Percentiles rank a stretch among this genome's conserved stretches.
These are phyloP conservation scores for Phytopythium cucurbitacearum DNA, from an alignment of 352 stramenopile genomes.

Conservation along the genomic window DNA sequence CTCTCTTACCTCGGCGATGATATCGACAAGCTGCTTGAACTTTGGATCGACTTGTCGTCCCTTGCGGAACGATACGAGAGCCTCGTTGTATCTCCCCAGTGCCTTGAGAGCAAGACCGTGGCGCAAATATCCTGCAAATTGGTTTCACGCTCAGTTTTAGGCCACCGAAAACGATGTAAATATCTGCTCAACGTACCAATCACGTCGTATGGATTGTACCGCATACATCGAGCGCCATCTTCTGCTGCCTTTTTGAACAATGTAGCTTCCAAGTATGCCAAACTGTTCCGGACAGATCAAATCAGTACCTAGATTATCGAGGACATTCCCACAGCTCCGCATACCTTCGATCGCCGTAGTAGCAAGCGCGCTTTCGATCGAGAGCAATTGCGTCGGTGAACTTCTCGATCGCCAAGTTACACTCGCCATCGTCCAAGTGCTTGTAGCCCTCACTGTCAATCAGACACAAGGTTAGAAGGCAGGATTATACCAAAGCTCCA, in stretches of 20 bases:
- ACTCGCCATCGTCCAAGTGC: conserved; percentile 89
- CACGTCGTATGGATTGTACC: conserved; percentile 92
- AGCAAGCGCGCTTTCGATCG: conserved; percentile 85
- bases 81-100: conserved; percentile 71
- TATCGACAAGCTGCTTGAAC: conserved; percentile 53
- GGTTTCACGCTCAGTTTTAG: background rate
- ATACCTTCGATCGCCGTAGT: conserved; percentile 90
- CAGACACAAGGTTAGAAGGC: background rate
- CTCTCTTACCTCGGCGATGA: conserved; percentile 40
- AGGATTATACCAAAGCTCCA: background rate
- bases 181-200: conserved; percentile 46
- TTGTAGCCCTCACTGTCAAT: conserved; percentile 81
- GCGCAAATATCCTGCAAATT: conserved; percentile 79
- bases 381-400: conserved; percentile 91
- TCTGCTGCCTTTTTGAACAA: conserved; percentile 85
- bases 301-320: background rate
- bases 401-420: conserved; percentile 86
- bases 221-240: conserved; percentile 87
- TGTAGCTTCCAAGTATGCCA: conserved; percentile 59
- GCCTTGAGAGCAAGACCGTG: conserved; percentile 89
- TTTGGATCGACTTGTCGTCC: conserved; percentile 72
- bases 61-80: conserved; percentile 56
- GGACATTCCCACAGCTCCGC: background rate
- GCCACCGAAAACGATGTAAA: background rate
- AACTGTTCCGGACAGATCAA: conserved; percentile 21